Evolutionary conservation across 208 protist species (phyloP).

Genomic region (Tritrichomonas foetus): DNA sequence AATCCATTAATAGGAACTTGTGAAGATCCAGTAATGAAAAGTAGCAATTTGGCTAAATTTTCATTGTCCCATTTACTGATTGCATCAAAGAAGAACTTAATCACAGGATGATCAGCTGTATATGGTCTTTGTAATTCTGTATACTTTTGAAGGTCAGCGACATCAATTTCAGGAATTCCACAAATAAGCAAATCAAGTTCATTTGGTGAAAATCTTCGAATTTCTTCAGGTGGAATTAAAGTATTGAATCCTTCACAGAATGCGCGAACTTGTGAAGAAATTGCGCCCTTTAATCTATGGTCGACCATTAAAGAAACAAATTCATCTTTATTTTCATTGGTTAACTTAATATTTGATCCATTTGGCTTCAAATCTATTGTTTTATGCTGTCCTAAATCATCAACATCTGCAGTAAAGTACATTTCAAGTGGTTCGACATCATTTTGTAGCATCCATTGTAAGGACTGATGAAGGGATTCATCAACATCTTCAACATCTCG

Average conservation of each 20-base stretch:
- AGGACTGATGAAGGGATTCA: slow-evolving; percentile 79
- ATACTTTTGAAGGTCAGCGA: slow-evolving; percentile 80
- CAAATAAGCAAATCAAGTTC: slow-evolving; percentile 95
- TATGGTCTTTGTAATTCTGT: slow-evolving; percentile 79
- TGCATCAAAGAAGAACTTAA: slow-evolving; percentile 95
- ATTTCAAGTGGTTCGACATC: slow-evolving; percentile 75
- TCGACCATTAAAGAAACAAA: slow-evolving; percentile 87
- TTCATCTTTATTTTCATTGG: slow-evolving; percentile 87
- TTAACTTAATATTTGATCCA: slow-evolving; percentile 79
- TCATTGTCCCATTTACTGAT: slow-evolving; percentile 69
- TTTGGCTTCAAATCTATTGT: slow-evolving; percentile 81
- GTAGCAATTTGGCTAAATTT: slow-evolving; percentile 81
- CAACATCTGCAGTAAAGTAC: slow-evolving; percentile 81
- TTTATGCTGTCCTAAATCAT: slow-evolving; percentile 77
- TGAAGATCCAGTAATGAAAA: slow-evolving; percentile 94
- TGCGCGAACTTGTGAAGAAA: slow-evolving; percentile 80
- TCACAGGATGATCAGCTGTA: slow-evolving; percentile 60
- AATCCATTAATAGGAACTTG: slow-evolving; percentile 96
- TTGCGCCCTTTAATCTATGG: slow-evolving; percentile 77
- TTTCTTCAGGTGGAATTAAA: slow-evolving; percentile 78
- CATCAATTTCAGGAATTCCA: slow-evolving; percentile 88
- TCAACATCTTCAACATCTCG: slow-evolving; percentile 89
- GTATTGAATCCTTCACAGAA: slow-evolving; percentile 90
- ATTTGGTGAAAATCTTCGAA: slow-evolving; percentile 83
- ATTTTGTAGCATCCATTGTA: slow-evolving; percentile 83